Evolutionary conservation across 208 protist species (phyloP), one percentile per base, ranked within the genome.

Genomic region (Trypanosoma congolense): DNA sequence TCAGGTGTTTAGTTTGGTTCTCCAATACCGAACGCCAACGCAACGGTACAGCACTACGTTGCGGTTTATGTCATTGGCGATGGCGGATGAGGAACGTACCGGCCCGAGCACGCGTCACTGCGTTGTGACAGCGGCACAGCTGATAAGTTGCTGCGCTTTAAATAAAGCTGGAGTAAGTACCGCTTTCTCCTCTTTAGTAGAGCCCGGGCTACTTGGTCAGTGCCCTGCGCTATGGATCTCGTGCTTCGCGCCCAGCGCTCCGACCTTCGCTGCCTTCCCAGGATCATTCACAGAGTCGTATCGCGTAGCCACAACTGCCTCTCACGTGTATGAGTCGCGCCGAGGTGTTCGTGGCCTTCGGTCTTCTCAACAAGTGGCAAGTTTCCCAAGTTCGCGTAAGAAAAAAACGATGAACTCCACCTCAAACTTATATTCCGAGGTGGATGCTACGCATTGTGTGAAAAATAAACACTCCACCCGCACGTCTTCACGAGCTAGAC

Each of bases 241-340:
- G 5, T 90, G 78, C 53, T 81, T 92, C 46, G 73, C 72, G 2
- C 78, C 77, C 0, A 57, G 75, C 2, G 87, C 68, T 56, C 35
- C 66, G 3, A 18, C 56, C 22, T 57, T 60, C 43, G 49, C 46
- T 16, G 18, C 45, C 12, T 45, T 73, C 22, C 73, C 65, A 4
- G 83, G 87, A 53, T 80, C 79, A 0, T 91, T 91, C 54, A 77
- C 78, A 47, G 83, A 91, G 24, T 71, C 83, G 0, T 91, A 87
- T 56, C 68, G 68, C 29, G 70, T 91, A 5, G 79, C 77, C 10
- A 72, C 83, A 47, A 85, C 71, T 3, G 64, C 67, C 4, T 58
- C 61, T 21, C 70, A 75, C 22, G 47, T 89, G 1, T 80, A 80
- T 52, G 72, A 65, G 43, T 76, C 66, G 9, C 70, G 79, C 24